Evolutionary conservation across 1,139 yeast species (phyloP).

Genomic region (Lodderomyces jiufengensis): DNA sequence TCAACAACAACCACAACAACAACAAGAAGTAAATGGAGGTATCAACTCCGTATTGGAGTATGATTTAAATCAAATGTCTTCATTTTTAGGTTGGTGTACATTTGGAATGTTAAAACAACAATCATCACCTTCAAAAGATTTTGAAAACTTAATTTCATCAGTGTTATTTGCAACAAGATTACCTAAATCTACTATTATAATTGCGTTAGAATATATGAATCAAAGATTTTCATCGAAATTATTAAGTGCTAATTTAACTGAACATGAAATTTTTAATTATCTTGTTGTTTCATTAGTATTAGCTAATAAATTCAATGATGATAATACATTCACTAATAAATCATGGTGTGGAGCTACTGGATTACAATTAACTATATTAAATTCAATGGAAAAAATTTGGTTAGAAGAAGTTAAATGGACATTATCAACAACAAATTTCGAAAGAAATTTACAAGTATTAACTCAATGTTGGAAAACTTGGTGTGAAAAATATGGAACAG

Average conservation of each 20-base stretch:
- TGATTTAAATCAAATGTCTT: slow-evolving; percentile 71
- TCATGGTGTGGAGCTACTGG: slow-evolving; percentile 97
- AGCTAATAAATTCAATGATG: slow-evolving; percentile 94
- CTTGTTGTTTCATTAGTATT: slow-evolving; percentile 70
- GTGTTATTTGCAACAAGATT: slow-evolving; percentile 87
- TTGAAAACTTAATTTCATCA: slow-evolving; percentile 58
- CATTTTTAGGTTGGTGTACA: slow-evolving; percentile 66
- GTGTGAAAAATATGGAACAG: slow-evolving; percentile 34
- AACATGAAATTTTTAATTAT: slow-evolving; percentile 53
- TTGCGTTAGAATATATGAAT: slow-evolving; percentile 73
- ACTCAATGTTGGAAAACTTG: slow-evolving; percentile 49
- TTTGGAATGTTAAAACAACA: slow-evolving; percentile 55
- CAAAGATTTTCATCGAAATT: slow-evolving; percentile 35
- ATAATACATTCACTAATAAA: slow-evolving; percentile 90
- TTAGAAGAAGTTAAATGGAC: slow-evolving; percentile 49
- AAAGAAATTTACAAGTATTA: slow-evolving; percentile 37
- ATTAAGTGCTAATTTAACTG: slow-evolving; percentile 22
- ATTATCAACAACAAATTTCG: slow-evolving; percentile 43
- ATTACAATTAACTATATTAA: slow-evolving; percentile 56
- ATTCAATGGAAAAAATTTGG: slow-evolving; percentile 74
- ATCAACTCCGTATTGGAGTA: slow-evolving; percentile 77
- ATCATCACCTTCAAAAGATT: slow-evolving; percentile 50
- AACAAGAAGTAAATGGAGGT: slow-evolving; percentile 55
- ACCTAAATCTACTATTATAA: slow-evolving; percentile 74
- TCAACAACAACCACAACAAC: slow-evolving; percentile 8